Evolutionary conservation across 768 basidiomycete species (phyloP).

Genomic region (Lactarius sp.): DNA sequence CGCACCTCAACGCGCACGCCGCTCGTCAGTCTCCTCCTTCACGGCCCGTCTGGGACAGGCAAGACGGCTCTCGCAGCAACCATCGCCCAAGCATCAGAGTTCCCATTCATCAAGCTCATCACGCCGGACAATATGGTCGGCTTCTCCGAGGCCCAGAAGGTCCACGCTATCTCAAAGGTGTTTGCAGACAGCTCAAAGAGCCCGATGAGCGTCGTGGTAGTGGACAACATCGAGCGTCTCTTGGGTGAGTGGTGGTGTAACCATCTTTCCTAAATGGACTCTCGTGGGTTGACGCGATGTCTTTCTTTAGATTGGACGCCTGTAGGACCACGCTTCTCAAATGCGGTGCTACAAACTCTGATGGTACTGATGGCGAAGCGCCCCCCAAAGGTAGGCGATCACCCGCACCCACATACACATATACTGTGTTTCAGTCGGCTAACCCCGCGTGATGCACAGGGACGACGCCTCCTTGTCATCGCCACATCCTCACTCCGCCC

Average conservation of each 20-base stretch:
- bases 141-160: constrained; percentile 88
- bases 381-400: constrained; percentile 75
- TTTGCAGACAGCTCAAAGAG: constrained; percentile 97
- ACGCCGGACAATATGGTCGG: constrained; percentile 98
- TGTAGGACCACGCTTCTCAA: constrained; percentile 95
- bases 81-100: constrained; percentile 89
- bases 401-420: not conserved
- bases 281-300: constrained; percentile 1
- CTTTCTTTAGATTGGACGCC: constrained; percentile 80
- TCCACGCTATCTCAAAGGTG: constrained; percentile 84
- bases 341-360: constrained; percentile 84
- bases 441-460: constrained; percentile 35
- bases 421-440: not conserved
- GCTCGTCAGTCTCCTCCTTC: constrained; percentile 83
- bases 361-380: constrained; percentile 82
- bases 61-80: constrained; percentile 94
- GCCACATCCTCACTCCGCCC: constrained; percentile 88
- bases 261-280: not conserved
- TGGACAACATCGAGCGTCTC: constrained; percentile 91
- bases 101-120: constrained; percentile 96
- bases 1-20: constrained; percentile 85
- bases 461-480: constrained; percentile 84
- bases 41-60: constrained; percentile 86
- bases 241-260: constrained; percentile 59
- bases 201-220: constrained; percentile 91